phyloP scores from a whole-genome alignment of 2,329 filamentous ascomycete species.

The Fusarium torulosum region DNA sequence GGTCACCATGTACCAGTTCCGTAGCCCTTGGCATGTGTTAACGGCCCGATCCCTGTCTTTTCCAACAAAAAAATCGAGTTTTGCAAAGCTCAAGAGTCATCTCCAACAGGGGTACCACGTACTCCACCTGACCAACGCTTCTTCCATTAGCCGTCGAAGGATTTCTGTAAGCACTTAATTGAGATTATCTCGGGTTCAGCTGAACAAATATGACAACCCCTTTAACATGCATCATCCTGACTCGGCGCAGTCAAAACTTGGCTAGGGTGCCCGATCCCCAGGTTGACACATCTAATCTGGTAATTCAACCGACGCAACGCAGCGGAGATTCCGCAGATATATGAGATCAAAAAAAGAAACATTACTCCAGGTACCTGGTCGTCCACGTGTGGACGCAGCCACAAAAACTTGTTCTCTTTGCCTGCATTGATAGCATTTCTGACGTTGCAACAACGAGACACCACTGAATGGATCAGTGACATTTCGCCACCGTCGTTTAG shows the following conservation, averaged over 20 bases:
- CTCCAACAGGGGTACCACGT: too few relatives aligned
- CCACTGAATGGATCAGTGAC: not conserved
- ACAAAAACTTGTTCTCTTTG: not conserved
- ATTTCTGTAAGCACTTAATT: not conserved
- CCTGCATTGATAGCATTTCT: not conserved
- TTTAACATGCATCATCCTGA: not conserved
- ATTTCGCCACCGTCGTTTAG: not conserved
- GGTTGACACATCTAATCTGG: constrained; percentile 9
- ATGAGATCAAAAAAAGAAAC: constrained; percentile 1
- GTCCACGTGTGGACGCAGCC: not conserved
- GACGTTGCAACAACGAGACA: not conserved
- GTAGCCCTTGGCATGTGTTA: constrained; percentile 24
- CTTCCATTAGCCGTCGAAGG: not conserved
- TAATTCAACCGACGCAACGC: constrained; percentile 2
- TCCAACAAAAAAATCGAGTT: not conserved
- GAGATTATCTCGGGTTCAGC: not conserved
- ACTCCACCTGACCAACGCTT: not conserved
- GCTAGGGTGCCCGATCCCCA: constrained; percentile 7
- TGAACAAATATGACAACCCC: not conserved
- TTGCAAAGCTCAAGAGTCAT: not conserved
- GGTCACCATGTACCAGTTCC: not conserved
- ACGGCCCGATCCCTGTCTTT: constrained; percentile 7
- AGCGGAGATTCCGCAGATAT: not conserved
- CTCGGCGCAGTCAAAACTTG: not conserved
- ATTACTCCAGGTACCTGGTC: not conserved